phyloP scores from a whole-genome alignment of 225 moss, liverwort and hornwort species.

The Climacium dendroides region DNA sequence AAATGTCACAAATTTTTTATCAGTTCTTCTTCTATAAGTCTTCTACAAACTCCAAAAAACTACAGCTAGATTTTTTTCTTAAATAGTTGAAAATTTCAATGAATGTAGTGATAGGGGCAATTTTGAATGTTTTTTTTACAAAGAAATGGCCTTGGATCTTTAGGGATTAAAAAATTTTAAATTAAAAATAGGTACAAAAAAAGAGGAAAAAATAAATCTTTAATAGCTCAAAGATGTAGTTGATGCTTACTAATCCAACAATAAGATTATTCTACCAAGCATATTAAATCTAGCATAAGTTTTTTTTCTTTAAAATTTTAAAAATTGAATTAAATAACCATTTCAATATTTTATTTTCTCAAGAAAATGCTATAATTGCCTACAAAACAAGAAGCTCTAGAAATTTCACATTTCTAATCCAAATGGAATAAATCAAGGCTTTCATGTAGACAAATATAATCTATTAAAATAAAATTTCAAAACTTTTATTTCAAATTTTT shows the following conservation, averaged over 20 bases:
- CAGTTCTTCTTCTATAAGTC: too few relatives aligned
- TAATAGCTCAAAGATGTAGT: not conserved
- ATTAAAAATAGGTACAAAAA: rapidly evolving
- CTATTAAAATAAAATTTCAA: not conserved
- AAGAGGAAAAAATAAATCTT: not conserved
- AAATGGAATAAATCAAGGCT: not conserved
- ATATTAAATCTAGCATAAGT: rapidly evolving
- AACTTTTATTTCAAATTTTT: not conserved
- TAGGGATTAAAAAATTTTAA: not conserved
- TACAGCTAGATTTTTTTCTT: too few relatives aligned
- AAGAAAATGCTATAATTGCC: too few relatives aligned
- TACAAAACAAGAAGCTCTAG: too few relatives aligned
- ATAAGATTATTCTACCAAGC: not conserved
- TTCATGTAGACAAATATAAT: not conserved
- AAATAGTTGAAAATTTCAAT: too few relatives aligned
- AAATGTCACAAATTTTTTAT: too few relatives aligned
- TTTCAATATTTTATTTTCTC: too few relatives aligned
- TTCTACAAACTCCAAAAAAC: too few relatives aligned
- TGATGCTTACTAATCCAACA: not conserved
- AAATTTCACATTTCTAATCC: too few relatives aligned
- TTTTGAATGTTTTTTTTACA: too few relatives aligned
- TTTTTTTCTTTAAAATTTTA: not conserved
- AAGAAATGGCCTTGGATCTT: too few relatives aligned
- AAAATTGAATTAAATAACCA: not conserved
- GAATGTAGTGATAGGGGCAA: too few relatives aligned